Conservation (phyloP, 176 grass and related monocot species). For the barley (Hordeum vulgare) region MorexV3_pseudomolecules_assembly NC_058518.1:387045369-387045868, state of each 20-base stretch:
- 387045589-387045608: conserved; percentile 49
- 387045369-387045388: not conserved
- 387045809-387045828: conserved; percentile 41
- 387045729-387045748: conserved; percentile 66
- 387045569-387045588: not conserved
- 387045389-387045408: not conserved
- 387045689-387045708: conserved; percentile 77
- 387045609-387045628: conserved; percentile 75
- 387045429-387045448: not conserved
- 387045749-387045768: conserved; percentile 26
- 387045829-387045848: conserved; percentile 67
- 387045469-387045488: not conserved
- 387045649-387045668: conserved; percentile 57
- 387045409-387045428: not conserved
- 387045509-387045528: not conserved
- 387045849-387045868: conserved; percentile 91
- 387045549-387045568: not conserved
- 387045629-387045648: conserved; percentile 64
- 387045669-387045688: conserved; percentile 81
- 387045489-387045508: not conserved
- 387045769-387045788: conserved; percentile 60
- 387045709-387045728: conserved; percentile 52
- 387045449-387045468: not conserved
- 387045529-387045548: not conserved
- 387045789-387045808: conserved; percentile 60